Conservation (phyloP, 345 rosid genomes). For the Eucalyptus cloeziana region DNA sequence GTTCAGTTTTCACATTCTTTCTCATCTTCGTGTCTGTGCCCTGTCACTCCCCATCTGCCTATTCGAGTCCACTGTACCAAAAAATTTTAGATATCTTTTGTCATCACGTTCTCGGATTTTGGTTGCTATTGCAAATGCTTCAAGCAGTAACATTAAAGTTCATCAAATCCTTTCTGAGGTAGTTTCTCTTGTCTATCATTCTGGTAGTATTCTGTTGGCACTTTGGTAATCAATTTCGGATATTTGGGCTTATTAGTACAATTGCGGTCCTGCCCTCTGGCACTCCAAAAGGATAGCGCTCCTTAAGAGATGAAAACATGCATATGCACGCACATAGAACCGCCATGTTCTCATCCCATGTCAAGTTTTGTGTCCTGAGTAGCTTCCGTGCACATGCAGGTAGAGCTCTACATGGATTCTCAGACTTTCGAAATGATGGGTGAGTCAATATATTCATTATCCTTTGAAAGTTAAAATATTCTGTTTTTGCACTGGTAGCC, state of each 20-base stretch:
- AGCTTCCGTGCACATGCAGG: conserved; percentile 17
- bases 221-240: neutral
- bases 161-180: neutral
- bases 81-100: neutral
- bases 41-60: neutral
- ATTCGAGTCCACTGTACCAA: neutral
- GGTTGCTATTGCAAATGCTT: neutral
- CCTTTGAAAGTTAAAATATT: neutral
- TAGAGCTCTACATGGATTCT: conserved; percentile 54
- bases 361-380: neutral
- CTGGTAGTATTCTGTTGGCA: neutral
- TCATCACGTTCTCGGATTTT: neutral
- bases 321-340: neutral
- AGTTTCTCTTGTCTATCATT: neutral
- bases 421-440: conserved; percentile 69
- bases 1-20: neutral
- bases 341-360: neutral
- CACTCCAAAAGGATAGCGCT: neutral
- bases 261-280: neutral
- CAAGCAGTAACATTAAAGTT: neutral
- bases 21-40: neutral
- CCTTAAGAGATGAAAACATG: neutral
- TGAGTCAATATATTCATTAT: conserved; percentile 4
- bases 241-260: neutral
- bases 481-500: neutral